phyloP scores from a whole-genome alignment of 164 flowering plant species.

The Aristolochia californica region DNA sequence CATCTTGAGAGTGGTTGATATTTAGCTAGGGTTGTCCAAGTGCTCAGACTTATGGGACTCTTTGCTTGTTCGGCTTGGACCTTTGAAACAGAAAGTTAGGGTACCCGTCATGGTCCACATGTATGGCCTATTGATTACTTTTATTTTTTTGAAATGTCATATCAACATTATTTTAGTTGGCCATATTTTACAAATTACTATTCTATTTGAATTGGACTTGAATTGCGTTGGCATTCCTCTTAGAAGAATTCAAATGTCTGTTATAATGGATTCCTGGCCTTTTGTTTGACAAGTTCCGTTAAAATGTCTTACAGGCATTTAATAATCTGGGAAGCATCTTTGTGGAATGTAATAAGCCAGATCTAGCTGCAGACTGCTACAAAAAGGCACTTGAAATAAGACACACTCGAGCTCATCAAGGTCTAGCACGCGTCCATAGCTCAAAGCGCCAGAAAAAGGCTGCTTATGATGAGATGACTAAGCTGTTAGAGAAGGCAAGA shows the following conservation, averaged over 20 bases:
- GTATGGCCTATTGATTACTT: no score
- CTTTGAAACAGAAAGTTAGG: no score
- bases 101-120: no score
- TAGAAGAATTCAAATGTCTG: neutral
- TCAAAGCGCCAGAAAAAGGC: constrained; percentile 63
- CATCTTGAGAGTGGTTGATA: no score
- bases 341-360: constrained; percentile 80
- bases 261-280: neutral
- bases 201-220: no score
- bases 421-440: constrained; percentile 84
- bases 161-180: no score
- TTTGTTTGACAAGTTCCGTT: constrained; percentile 3
- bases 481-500: constrained; percentile 74
- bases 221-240: no score
- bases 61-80: no score
- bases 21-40: no score
- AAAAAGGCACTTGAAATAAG: constrained; percentile 72
- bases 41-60: no score
- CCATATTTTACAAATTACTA: no score
- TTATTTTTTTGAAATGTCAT: no score
- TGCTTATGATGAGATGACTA: constrained; percentile 98
- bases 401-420: constrained; percentile 96
- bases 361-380: constrained; percentile 78
- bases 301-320: constrained; percentile 50
- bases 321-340: constrained; percentile 89